Conservation (phyloP, 2,329 filamentous ascomycete species). For the Epichloe coenophiala region DNA sequence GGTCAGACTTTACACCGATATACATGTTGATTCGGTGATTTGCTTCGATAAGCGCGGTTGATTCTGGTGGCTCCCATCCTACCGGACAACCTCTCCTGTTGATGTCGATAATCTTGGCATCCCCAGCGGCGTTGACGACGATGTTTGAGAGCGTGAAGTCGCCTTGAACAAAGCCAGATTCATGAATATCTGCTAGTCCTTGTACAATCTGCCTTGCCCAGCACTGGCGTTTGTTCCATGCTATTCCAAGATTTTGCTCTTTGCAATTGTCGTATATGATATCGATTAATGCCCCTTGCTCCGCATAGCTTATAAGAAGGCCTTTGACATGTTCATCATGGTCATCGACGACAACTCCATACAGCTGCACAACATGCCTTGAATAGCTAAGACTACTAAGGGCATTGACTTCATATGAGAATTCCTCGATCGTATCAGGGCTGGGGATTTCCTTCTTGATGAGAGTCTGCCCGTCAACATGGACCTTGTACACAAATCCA, state of each 20-base stretch:
- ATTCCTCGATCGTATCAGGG: slow-evolving; percentile 89
- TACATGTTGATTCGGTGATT: slow-evolving; percentile 91
- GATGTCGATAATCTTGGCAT: slow-evolving; percentile 97
- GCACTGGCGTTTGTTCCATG: slow-evolving; percentile 62
- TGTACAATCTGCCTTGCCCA: slow-evolving; percentile 89
- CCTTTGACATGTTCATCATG: slow-evolving; percentile 76
- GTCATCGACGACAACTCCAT: slow-evolving; percentile 80
- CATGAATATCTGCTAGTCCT: slow-evolving; percentile 84
- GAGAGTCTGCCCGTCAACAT: slow-evolving; percentile 50
- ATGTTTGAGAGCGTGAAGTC: slow-evolving; percentile 97
- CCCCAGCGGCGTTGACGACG: slow-evolving; percentile 69
- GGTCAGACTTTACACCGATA: slow-evolving; percentile 93
- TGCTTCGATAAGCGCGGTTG: slow-evolving; percentile 70
- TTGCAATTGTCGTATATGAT: slow-evolving; percentile 69
- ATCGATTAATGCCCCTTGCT: slow-evolving; percentile 78
- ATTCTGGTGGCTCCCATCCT: slow-evolving; percentile 93
- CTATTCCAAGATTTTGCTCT: slow-evolving; percentile 37
- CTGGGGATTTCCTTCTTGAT: slow-evolving; percentile 99
- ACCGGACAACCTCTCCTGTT: slow-evolving; percentile 94
- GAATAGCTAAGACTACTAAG: slow-evolving; percentile 65
- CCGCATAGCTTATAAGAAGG: slow-evolving; percentile 75
- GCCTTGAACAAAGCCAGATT: slow-evolving; percentile 90
- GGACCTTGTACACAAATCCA: slow-evolving; percentile 93
- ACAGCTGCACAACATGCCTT: slow-evolving; percentile 68
- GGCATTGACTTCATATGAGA: slow-evolving; percentile 93